Evolutionary conservation across 768 basidiomycete genomes (phyloP).

Genomic region (Tricholoma furcatifolium): DNA sequence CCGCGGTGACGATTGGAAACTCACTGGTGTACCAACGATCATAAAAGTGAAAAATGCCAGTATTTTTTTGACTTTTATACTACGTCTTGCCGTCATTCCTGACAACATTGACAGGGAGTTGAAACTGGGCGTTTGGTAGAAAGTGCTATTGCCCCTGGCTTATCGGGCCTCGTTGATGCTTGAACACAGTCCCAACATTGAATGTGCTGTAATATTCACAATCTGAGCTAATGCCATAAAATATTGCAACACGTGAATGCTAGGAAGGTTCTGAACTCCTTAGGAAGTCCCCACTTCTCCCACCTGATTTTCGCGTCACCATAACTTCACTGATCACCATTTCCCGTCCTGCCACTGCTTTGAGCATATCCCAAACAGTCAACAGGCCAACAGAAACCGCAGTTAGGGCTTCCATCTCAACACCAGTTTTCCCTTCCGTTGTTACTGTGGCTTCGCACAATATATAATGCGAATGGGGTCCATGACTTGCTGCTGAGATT

Average conservation of each 20-base stretch:
- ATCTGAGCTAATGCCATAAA: too few species aligned
- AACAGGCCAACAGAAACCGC: conserved; percentile 75
- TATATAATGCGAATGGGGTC: conserved; percentile 43
- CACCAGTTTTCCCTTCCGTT: conserved; percentile 80
- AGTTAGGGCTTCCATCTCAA: conserved; percentile 94
- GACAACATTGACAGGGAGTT: conserved; percentile 28
- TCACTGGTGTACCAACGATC: conserved; percentile 64
- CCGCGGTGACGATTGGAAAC: conserved; percentile 61
- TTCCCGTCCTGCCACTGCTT: conserved; percentile 84
- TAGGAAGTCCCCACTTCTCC: conserved; percentile 69
- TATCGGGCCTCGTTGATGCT: conserved; percentile 29
- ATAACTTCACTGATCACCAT: conserved; percentile 76
- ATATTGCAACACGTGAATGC: too few species aligned
- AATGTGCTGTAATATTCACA: background rate
- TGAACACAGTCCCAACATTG: too few species aligned
- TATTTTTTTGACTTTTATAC: background rate
- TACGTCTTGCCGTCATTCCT: background rate
- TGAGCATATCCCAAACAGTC: conserved; percentile 93
- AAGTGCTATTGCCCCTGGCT: conserved; percentile 31
- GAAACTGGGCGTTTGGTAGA: conserved; percentile 45
- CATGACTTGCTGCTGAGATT: conserved; percentile 11
- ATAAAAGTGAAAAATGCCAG: conserved; percentile 56
- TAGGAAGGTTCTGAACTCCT: conserved; percentile 16
- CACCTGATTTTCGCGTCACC: conserved; percentile 70
- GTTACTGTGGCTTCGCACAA: conserved; percentile 66